phyloP scores from a whole-genome alignment of 345 rosid species.

The Murraya paniculata region DNA sequence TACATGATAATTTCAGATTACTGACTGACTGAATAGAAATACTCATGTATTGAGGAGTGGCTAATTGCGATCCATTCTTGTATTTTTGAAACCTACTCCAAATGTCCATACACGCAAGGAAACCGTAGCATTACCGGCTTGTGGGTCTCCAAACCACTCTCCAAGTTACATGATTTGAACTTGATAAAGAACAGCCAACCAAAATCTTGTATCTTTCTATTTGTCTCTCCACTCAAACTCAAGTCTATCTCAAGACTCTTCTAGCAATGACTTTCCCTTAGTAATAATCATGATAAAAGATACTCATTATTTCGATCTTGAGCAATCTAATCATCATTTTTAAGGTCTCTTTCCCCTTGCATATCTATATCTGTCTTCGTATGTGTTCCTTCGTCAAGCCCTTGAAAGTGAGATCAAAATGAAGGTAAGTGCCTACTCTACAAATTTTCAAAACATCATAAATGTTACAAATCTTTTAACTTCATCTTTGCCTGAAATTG shows the following conservation, averaged over 20 bases:
- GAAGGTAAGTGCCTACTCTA: conserved; percentile 53
- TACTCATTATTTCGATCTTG: conserved; percentile 20
- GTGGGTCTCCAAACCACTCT: conserved; percentile 32
- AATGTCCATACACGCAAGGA: conserved; percentile 26
- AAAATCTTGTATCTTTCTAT: conserved; percentile 64
- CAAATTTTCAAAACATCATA: conserved; percentile 17
- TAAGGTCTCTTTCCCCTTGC: conserved; percentile 25
- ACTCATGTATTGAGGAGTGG: conserved; percentile 14
- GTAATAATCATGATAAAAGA: conserved; percentile 23
- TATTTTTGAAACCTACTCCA: conserved; percentile 32
- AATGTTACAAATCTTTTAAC: conserved; percentile 21
- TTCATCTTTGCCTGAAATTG: conserved; percentile 30
- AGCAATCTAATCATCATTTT: conserved; percentile 30
- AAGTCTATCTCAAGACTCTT: conserved; percentile 36
- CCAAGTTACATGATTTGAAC: conserved; percentile 52
- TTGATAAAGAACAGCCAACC: conserved; percentile 71
- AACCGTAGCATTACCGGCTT: conserved; percentile 30
- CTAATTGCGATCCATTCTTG: conserved; percentile 7
- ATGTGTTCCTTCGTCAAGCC: conserved; percentile 26
- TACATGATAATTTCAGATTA: neutral
- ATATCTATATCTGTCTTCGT: conserved; percentile 22
- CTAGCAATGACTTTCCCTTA: conserved; percentile 37
- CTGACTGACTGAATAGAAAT: neutral
- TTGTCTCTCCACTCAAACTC: conserved; percentile 45
- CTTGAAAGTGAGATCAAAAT: conserved; percentile 40